Conservation (phyloP, 176 grass and related monocot species). For the Alopecurus myosuroides region DNA sequence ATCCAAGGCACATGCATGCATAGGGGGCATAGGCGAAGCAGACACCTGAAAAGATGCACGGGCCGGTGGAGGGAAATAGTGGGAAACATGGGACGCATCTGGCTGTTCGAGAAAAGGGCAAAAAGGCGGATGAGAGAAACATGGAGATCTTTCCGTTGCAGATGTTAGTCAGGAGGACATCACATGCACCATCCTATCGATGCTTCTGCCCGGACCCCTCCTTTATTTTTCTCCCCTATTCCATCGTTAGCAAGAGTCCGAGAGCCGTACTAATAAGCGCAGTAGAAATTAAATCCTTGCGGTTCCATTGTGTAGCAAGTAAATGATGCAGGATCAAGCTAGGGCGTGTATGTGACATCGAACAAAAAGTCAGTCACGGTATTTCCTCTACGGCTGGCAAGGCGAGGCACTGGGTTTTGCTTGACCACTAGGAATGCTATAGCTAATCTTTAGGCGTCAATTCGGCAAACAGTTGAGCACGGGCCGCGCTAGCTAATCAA, state of each 20-base stretch:
- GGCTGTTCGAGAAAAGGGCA: background rate
- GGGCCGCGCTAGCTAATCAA: background rate
- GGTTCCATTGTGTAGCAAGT: no score
- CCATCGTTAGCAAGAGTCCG: background rate
- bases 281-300: background rate
- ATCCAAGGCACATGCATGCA: no score
- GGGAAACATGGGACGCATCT: constrained; percentile 32
- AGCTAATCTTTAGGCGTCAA: background rate
- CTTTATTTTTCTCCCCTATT: background rate
- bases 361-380: background rate
- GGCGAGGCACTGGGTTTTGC: background rate
- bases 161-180: background rate
- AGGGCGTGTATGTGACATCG: no score
- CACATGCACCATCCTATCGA: constrained; percentile 7
- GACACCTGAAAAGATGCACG: constrained; percentile 10
- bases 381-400: background rate
- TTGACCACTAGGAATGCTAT: background rate
- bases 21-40: background rate
- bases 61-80: constrained; percentile 9
- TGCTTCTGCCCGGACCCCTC: background rate
- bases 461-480: background rate
- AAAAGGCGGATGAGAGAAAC: background rate
- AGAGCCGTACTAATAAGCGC: background rate
- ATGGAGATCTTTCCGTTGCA: constrained; percentile 29
- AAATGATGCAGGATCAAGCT: no score